Base-by-base conservation (phyloP, 2,329 filamentous ascomycete genomes). In the Cladosporium sphaerospermum region DNA sequence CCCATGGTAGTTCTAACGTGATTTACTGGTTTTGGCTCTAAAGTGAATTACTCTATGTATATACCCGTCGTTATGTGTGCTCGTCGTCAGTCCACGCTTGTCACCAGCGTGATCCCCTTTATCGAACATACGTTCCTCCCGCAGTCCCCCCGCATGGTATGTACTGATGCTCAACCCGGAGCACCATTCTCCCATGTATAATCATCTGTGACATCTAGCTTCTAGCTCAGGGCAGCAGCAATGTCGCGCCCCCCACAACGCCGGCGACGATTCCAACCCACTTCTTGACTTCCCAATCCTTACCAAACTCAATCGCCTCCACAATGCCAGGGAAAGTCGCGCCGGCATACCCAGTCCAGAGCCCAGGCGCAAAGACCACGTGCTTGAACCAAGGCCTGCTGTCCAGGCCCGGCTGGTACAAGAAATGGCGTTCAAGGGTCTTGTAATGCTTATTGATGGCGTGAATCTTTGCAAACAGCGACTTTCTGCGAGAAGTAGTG, bases 331-430 rank as follows among this genome's bases (percentile, higher is more conserved):
- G 82, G 61, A 81, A 85, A 8, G 82, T 83, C 3, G 79, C 82
- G 3, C 90, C 91, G 0, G 89, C 76, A 69, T 96, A 96, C 0
- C 91, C 91, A 0, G 89, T 96, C 89, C 90, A 95, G 45, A 92
- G 69, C 0, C 91, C 91, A 0, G 91, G 91, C 1, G 91, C 91
- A 70, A 95, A 96, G 1, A 96, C 86, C 2, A 96, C 86, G 64
- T 96, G 92, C 74, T 96, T 96, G 75, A 92, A 97, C 90, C 90
- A 96, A 19, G 75, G 75, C 55, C 92, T 76, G 1, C 83, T 82
- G 67, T 96, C 91, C 16, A 97, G 72, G 0, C 92, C 92, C 3
- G 79, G 76, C 4, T 81, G 72, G 62, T 89, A 86, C 57, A 96
- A 63, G 69, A 96, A 96, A 47, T 84, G 77, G 13, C 90, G 78